phyloP scores from a whole-genome alignment of 768 basidiomycete species.

The Boletus vermiculosoides region DNA sequence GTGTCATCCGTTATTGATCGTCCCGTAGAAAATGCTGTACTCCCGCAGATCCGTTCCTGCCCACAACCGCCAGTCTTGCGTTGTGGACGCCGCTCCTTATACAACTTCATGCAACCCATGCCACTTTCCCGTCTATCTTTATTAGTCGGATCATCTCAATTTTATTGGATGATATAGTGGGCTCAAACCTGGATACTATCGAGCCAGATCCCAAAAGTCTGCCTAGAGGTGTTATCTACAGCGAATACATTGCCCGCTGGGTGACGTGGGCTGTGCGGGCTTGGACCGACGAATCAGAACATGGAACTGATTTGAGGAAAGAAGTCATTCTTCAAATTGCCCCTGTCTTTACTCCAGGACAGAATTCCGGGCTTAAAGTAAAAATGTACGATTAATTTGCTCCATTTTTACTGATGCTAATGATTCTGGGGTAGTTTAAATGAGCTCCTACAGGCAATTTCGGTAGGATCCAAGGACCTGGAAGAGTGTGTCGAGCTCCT shows the following conservation, averaged over 20 bases:
- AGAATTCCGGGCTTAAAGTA: conserved; percentile 25
- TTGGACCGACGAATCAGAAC: conserved; percentile 33
- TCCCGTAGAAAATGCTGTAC: conserved; percentile 53
- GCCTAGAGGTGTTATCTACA: conserved; percentile 44
- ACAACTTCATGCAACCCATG: conserved; percentile 56
- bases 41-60: conserved; percentile 42
- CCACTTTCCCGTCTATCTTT: conserved; percentile 51
- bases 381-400: conserved; percentile 33
- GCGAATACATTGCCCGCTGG: conserved; percentile 68
- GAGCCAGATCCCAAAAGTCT: conserved; percentile 18
- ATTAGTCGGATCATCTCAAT: conserved; percentile 43
- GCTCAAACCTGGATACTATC: conserved; percentile 15
- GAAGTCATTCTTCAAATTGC: conserved; percentile 47
- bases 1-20: conserved; percentile 1
- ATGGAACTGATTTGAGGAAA: conserved; percentile 43
- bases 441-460: conserved; percentile 21
- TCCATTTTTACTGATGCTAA: conserved; percentile 5
- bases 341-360: conserved; percentile 45
- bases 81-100: conserved; percentile 67
- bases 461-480: conserved; percentile 19
- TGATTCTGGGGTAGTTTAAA: conserved; percentile 17
- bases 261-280: conserved; percentile 55
- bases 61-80: conserved; percentile 50
- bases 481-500: conserved; percentile 21
- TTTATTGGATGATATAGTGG: conserved; percentile 26